These are phyloP conservation scores for Aulographum hederae DNA, from an alignment of 2,329 filamentous ascomycete species.

Conservation along the genomic window DNA sequence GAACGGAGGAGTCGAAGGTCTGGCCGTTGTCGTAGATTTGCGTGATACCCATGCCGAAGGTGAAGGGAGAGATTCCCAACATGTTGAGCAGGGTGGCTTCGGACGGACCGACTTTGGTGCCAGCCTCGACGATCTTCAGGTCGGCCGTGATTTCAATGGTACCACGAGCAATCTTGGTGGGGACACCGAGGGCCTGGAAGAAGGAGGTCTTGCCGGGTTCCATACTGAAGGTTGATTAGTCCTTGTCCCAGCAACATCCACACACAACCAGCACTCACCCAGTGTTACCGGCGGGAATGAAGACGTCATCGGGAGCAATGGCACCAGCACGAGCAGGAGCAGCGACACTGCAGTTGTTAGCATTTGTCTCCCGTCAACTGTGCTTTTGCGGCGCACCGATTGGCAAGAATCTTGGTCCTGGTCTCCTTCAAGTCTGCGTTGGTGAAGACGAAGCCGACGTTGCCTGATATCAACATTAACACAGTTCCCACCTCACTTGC, in stretches of 20 bases:
- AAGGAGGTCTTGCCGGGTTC: conserved; percentile 99
- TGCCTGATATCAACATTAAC: conserved; percentile 47
- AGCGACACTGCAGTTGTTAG: too few relatives aligned
- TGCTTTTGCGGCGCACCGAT: too few relatives aligned
- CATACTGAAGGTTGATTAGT: too few relatives aligned
- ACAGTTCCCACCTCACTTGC: too few relatives aligned
- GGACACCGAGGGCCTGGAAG: conserved; percentile 99
- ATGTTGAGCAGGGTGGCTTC: conserved; percentile 98
- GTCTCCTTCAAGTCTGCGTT: conserved; percentile 82
- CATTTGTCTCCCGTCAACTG: too few relatives aligned
- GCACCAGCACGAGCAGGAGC: conserved; percentile 97
- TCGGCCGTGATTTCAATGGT: conserved; percentile 99
- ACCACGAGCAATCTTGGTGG: conserved; percentile 99
- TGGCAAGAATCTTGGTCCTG: conserved; percentile 86
- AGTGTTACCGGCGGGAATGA: conserved; percentile 93
- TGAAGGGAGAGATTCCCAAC: conserved; percentile 99
- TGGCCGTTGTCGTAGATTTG: conserved; percentile 98
- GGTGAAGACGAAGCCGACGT: conserved; percentile 99
- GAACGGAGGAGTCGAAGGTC: conserved; percentile 66
- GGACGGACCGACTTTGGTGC: conserved; percentile 89
- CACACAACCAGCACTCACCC: too few relatives aligned
- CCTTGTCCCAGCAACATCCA: too few relatives aligned
- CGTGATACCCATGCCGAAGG: conserved; percentile 89
- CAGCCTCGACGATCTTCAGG: conserved; percentile 91
- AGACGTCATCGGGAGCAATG: conserved; percentile 84